These are phyloP conservation scores for Ambrosia trifida DNA, from an alignment of 129 eudicot genomes.

Conservation along the genomic window DNA sequence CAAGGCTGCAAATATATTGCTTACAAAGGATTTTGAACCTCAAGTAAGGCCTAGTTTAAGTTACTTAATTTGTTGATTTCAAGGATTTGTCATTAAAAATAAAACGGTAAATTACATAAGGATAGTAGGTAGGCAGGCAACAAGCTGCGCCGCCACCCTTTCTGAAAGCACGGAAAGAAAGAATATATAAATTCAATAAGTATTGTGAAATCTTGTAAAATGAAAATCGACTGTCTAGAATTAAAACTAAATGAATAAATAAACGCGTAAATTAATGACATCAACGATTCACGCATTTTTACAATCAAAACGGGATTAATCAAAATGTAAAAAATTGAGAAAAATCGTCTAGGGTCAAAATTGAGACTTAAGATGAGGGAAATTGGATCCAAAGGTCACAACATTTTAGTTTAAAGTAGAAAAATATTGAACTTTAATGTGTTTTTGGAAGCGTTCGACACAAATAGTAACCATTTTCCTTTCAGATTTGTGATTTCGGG, in stretches of 20 bases:
- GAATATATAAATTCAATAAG: too few relatives aligned
- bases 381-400: background rate
- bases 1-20: constrained; percentile 92
- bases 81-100: too few relatives aligned
- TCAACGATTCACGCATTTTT: background rate
- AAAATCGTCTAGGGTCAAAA: background rate
- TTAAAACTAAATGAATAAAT: background rate
- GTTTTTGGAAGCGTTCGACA: constrained; percentile 32
- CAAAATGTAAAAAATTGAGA: background rate
- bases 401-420: background rate
- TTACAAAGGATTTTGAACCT: constrained; percentile 77
- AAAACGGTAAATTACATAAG: too few relatives aligned
- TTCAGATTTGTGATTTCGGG: constrained; percentile 95
- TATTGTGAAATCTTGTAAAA: background rate
- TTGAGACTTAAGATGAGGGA: background rate
- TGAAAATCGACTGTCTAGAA: background rate
- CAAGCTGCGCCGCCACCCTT: too few relatives aligned
- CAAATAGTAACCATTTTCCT: constrained; percentile 9
- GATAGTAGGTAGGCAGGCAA: too few relatives aligned
- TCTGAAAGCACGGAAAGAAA: too few relatives aligned
- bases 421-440: constrained; percentile 25
- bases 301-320: background rate
- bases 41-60: constrained; percentile 47
- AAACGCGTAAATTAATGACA: background rate
- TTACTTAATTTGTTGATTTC: background rate